Percentiles rank a stretch among this genome's conserved stretches.
Evolutionary conservation across 2,329 filamentous ascomycete species (phyloP).

Genomic region (Trichoderma gracile): DNA sequence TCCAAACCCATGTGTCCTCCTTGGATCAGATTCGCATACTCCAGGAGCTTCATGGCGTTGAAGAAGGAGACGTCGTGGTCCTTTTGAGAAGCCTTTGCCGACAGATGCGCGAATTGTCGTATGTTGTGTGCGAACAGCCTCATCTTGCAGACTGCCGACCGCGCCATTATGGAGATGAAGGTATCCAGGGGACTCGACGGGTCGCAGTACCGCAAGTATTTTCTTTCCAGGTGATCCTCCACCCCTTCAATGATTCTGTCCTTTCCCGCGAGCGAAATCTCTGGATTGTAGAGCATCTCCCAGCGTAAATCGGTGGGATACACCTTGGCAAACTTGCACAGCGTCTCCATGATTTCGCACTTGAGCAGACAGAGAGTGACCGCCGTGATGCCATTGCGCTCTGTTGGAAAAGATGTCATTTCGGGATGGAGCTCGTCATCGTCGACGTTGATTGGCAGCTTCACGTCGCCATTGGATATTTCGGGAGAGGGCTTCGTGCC

Average conservation of each 20-base stretch:
- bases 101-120: constrained; percentile 6
- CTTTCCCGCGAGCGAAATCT: neutral
- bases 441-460: constrained; percentile 58
- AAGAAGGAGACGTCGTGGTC: constrained; percentile 2
- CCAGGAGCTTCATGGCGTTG: constrained; percentile 16
- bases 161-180: neutral
- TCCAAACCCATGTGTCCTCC: neutral
- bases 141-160: constrained; percentile 13
- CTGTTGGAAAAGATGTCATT: constrained; percentile 45
- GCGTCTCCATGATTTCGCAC: constrained; percentile 4
- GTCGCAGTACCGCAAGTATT: constrained; percentile 11
- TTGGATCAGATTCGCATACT: constrained; percentile 2
- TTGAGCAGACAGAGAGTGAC: neutral
- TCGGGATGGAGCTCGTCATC: constrained; percentile 58
- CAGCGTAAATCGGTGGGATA: neutral
- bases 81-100: neutral
- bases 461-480: constrained; percentile 56
- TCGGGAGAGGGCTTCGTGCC: constrained; percentile 56
- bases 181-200: neutral
- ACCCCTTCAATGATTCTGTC: neutral
- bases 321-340: neutral
- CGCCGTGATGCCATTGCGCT: neutral
- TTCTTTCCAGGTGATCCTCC: constrained; percentile 4
- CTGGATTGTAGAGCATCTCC: constrained; percentile 5
- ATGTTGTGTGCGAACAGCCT: constrained; percentile 12